phyloP scores from a whole-genome alignment of 306 rosid genomes.

The Comarum palustre region DNA sequence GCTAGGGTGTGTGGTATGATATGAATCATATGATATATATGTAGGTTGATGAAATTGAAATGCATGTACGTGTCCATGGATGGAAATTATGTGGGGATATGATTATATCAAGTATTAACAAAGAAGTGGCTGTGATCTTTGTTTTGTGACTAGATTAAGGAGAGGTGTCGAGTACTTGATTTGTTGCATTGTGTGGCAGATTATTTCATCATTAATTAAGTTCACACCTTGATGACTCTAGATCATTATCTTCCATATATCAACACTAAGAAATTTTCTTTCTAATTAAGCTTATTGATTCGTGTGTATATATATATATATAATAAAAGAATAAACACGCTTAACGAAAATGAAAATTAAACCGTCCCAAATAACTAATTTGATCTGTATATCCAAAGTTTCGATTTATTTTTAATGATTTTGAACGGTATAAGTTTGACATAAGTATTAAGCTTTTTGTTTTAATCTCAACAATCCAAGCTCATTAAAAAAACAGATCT shows the following conservation, averaged over 20 bases:
- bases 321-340: too few species aligned
- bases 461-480: too few species aligned
- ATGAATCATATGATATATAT: background rate
- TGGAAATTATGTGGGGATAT: background rate
- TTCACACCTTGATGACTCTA: background rate
- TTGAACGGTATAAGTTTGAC: too few species aligned
- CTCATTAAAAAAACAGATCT: too few species aligned
- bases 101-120: background rate
- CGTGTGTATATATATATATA: too few species aligned
- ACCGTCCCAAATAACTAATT: too few species aligned
- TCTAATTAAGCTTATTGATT: background rate
- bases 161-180: background rate
- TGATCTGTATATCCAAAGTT: too few species aligned
- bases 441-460: too few species aligned
- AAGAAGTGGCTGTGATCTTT: background rate
- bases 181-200: background rate
- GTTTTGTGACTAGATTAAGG: background rate
- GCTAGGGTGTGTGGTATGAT: constrained; percentile 2
- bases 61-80: background rate
- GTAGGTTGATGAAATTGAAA: background rate
- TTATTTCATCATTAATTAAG: background rate
- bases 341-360: too few species aligned
- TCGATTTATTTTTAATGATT: too few species aligned
- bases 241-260: background rate
- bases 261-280: background rate